Percentiles rank a stretch among this genome's conserved stretches.
These are phyloP conservation scores for Entoloma clypeatum DNA, from an alignment of 1,284 basidiomycete species.

Conservation along the genomic window DNA sequence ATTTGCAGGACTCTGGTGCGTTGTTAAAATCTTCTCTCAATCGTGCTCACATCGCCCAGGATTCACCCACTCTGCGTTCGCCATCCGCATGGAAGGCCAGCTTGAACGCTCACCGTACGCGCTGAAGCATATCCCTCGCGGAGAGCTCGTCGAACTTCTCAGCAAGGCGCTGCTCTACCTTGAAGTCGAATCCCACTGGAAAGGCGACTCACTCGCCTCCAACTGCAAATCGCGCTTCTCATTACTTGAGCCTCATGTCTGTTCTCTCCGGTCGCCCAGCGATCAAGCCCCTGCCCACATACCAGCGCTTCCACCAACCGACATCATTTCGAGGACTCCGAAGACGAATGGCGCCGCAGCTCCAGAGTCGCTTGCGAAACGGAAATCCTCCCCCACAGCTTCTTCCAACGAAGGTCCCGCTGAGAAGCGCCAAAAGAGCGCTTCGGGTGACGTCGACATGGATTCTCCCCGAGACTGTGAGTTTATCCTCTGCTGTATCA, in stretches of 20 bases:
- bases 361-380: constrained; percentile 33
- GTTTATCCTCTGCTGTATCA: constrained; percentile 1
- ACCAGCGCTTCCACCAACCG: constrained; percentile 1
- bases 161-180: constrained; percentile 77
- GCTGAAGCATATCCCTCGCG: constrained; percentile 72
- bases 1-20: constrained; percentile 75
- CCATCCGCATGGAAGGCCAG: constrained; percentile 64
- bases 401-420: constrained; percentile 36
- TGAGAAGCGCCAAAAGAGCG: constrained; percentile 50
- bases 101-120: constrained; percentile 65
- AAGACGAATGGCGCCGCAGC: constrained; percentile 19
- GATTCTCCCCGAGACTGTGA: constrained; percentile 30
- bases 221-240: constrained; percentile 68
- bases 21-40: constrained; percentile 6
- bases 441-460: constrained; percentile 39
- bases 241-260: constrained; percentile 66
- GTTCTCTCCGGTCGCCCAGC: constrained; percentile 44
- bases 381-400: constrained; percentile 45
- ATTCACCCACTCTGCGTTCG: constrained; percentile 76
- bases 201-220: constrained; percentile 50
- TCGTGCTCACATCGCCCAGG: constrained; percentile 37
- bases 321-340: constrained; percentile 1
- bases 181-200: constrained; percentile 83
- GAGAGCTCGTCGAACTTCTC: constrained; percentile 76
- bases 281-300: background rate